These are phyloP conservation scores for Pestalotiopsis sp. DNA, from an alignment of 2,329 filamentous ascomycete species.

Conservation along the genomic window DNA sequence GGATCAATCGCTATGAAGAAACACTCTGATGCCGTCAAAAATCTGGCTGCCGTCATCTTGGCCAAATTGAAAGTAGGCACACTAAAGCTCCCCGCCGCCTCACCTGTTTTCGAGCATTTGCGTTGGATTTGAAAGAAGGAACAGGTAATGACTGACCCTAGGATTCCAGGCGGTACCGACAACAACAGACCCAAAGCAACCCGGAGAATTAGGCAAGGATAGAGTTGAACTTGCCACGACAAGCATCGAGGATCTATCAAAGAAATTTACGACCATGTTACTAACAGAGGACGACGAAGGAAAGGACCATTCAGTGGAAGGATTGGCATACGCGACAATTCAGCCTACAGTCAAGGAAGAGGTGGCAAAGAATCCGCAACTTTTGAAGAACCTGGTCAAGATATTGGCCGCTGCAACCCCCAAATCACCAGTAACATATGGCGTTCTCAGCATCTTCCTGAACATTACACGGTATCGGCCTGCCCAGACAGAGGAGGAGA, in stretches of 20 bases:
- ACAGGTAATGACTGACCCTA: constrained; percentile 39
- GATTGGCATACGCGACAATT: constrained; percentile 87
- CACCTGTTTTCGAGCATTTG: constrained; percentile 24
- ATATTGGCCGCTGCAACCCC: constrained; percentile 60
- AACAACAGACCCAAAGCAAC: constrained; percentile 35
- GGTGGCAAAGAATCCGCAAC: constrained; percentile 66
- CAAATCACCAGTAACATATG: constrained; percentile 77
- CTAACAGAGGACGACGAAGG: constrained; percentile 58
- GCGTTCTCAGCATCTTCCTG: constrained; percentile 80
- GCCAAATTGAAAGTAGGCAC: constrained; percentile 68
- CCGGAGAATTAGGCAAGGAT: constrained; percentile 39
- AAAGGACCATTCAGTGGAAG: constrained; percentile 79
- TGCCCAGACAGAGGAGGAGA: constrained; percentile 82
- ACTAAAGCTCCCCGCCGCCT: constrained; percentile 34
- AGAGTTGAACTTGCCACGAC: constrained; percentile 57
- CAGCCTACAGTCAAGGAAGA: constrained; percentile 84
- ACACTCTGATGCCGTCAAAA: constrained; percentile 64
- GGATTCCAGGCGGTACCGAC: constrained; percentile 57
- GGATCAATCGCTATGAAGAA: constrained; percentile 62
- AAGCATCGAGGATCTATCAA: constrained; percentile 67
- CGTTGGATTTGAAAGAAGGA: constrained; percentile 26
- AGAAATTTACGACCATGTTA: constrained; percentile 69
- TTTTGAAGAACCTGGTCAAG: constrained; percentile 72
- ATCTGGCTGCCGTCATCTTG: constrained; percentile 73
- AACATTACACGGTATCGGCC: constrained; percentile 86